These are phyloP conservation scores for Fusarium cicatricum DNA, from an alignment of 2,329 filamentous ascomycete genomes.

Conservation along the genomic window DNA sequence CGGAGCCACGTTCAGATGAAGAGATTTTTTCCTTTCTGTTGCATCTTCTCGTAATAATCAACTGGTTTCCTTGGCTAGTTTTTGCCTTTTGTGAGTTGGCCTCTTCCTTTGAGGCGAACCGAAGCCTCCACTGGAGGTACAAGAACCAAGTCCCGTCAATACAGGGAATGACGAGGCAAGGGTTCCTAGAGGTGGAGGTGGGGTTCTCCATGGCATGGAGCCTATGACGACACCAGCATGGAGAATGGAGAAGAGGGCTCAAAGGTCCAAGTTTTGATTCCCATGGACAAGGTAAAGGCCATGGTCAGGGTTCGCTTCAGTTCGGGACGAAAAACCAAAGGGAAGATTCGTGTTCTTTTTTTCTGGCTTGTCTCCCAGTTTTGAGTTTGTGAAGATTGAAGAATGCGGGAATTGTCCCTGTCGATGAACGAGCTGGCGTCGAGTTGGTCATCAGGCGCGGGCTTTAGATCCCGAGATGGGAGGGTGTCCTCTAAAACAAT, in stretches of 20 bases:
- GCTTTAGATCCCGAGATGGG: conserved; percentile 25
- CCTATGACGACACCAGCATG: conserved; percentile 33
- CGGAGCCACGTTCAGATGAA: conserved; percentile 4
- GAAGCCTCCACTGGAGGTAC: conserved; percentile 1
- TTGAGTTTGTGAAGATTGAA: conserved; percentile 9
- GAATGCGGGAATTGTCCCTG: conserved; percentile 22
- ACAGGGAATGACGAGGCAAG: conserved; percentile 18
- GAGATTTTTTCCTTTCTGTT: background rate
- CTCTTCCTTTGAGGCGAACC: conserved; percentile 3
- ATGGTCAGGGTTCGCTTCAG: conserved; percentile 26
- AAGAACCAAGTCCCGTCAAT: conserved; percentile 36
- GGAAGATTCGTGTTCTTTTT: conserved; percentile 27
- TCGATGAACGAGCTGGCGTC: conserved; percentile 20
- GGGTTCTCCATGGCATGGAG: conserved; percentile 7
- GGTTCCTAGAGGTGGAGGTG: conserved; percentile 24
- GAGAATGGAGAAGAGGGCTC: conserved; percentile 13
- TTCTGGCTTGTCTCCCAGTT: background rate
- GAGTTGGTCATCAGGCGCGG: conserved; percentile 6
- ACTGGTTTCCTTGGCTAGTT: background rate
- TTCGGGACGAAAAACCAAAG: conserved; percentile 18
- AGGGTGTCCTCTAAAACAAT: conserved; percentile 7
- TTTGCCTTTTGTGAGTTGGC: background rate
- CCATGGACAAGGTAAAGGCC: conserved; percentile 7
- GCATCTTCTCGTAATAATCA: background rate
- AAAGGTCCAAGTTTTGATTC: background rate